A percentile compares a stretch with the other conserved stretches of the same genome.
Conservation (phyloP, 2,329 filamentous ascomycete genomes). For the Diaporthe sp. region DNA sequence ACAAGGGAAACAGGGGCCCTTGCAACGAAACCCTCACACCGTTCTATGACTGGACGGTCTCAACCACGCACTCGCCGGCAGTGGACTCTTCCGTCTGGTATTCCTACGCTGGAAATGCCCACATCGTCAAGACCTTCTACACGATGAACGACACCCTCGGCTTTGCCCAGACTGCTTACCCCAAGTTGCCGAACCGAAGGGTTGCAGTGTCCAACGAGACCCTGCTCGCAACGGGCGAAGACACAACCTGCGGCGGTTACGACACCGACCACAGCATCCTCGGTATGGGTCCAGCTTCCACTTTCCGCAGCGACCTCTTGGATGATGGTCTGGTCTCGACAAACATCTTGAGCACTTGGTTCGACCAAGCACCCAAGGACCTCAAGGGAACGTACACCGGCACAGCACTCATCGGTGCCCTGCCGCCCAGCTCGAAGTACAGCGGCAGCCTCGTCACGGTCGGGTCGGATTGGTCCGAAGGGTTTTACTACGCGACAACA, state of each 20-base stretch:
- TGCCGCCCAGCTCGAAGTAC: background rate
- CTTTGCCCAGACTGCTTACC: constrained; percentile 2
- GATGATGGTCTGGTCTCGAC: background rate
- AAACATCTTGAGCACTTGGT: background rate
- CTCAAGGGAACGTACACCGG: background rate
- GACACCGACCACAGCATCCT: constrained; percentile 5
- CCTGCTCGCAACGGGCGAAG: background rate
- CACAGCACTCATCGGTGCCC: background rate
- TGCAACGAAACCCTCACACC: constrained; percentile 16
- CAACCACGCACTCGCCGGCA: background rate
- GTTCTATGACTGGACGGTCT: constrained; percentile 4
- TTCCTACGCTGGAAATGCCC: background rate
- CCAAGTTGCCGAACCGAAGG: background rate
- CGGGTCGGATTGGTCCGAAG: background rate
- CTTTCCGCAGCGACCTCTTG: background rate
- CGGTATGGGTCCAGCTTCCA: background rate
- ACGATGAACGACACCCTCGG: constrained; percentile 11
- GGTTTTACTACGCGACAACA: background rate
- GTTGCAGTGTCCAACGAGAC: background rate
- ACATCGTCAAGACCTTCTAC: background rate
- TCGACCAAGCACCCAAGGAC: background rate
- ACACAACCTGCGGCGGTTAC: background rate
- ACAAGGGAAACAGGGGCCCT: background rate
- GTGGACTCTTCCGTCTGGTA: background rate
- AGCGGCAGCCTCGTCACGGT: background rate